Percentiles rank a stretch among this genome's conserved stretches.
These are phyloP conservation scores for Boletus subcaerulescens DNA, from an alignment of 768 basidiomycete genomes.

Conservation along the genomic window DNA sequence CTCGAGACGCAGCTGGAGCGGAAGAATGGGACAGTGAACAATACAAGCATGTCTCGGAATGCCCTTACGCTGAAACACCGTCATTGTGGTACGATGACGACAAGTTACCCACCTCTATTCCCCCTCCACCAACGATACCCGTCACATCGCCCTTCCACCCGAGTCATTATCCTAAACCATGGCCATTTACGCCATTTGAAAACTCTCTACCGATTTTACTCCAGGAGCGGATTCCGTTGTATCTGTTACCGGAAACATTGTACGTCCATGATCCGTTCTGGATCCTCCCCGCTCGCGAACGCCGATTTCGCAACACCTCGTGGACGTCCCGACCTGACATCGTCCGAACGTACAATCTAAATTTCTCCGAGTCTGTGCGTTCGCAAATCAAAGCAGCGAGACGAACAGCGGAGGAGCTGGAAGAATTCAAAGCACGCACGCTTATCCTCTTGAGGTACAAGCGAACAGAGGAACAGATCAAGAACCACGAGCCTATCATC, in stretches of 20 bases:
- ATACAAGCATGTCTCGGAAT: too few relatives aligned
- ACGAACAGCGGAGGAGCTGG: slow-evolving; percentile 6
- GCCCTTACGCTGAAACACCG: too few relatives aligned
- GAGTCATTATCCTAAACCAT: slow-evolving; percentile 37
- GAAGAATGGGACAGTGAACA: too few relatives aligned
- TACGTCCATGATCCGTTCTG: slow-evolving; percentile 44
- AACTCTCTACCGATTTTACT: slow-evolving; percentile 22
- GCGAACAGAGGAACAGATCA: slow-evolving; percentile 18
- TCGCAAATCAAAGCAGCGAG: slow-evolving; percentile 1
- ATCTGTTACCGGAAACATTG: slow-evolving; percentile 39
- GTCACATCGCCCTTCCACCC: slow-evolving; percentile 30
- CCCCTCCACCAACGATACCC: slow-evolving; percentile 7
- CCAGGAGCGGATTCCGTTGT: slow-evolving; percentile 33
- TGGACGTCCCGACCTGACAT: slow-evolving; percentile 34
- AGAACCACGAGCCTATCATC: slow-evolving; percentile 26
- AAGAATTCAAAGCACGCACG: slow-evolving; percentile 13
- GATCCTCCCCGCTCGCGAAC: slow-evolving; percentile 23
- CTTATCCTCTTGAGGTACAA: slow-evolving; percentile 21
- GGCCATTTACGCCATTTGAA: slow-evolving; percentile 41
- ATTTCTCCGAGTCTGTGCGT: background rate
- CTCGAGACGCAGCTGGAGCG: too few relatives aligned
- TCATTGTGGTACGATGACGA: background rate
- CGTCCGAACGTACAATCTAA: slow-evolving; percentile 32
- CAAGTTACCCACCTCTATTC: background rate
- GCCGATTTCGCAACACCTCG: background rate